These are phyloP conservation scores for Chrysochromulina parva DNA, from an alignment of 78 protist species.

Conservation along the genomic window DNA sequence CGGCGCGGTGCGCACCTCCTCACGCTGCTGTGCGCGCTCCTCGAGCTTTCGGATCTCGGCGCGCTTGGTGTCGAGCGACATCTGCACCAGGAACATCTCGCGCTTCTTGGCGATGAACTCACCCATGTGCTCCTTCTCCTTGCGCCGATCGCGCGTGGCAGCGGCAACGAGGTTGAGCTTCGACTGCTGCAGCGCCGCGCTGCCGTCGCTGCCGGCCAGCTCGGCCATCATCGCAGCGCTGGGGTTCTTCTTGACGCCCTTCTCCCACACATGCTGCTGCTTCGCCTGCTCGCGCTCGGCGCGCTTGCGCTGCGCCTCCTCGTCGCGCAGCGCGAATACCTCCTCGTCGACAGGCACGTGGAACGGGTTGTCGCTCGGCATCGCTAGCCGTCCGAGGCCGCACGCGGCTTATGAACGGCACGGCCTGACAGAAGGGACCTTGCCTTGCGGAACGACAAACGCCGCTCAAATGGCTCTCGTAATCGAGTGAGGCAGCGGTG, in stretches of 20 bases:
- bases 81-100: constrained; percentile 75
- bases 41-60: constrained; percentile 73
- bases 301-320: constrained; percentile 40
- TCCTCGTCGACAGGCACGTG: constrained; percentile 66
- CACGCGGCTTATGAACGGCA: too few relatives aligned
- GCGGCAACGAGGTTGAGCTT: constrained; percentile 2
- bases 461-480: too few relatives aligned
- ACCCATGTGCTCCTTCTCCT: constrained; percentile 66
- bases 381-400: too few relatives aligned
- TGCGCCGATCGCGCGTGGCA: constrained; percentile 16
- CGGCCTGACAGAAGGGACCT: too few relatives aligned
- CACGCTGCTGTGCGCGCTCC: constrained; percentile 60
- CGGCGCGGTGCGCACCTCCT: neutral
- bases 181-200: neutral
- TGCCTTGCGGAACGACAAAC: too few relatives aligned
- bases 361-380: constrained; percentile 53
- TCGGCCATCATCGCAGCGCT: neutral
- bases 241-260: neutral
- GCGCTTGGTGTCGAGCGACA: constrained; percentile 66
- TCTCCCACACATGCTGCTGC: constrained; percentile 13
- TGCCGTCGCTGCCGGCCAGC: too few relatives aligned
- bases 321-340: constrained; percentile 61
- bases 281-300: neutral
- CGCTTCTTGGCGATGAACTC: constrained; percentile 71
- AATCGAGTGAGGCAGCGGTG: too few relatives aligned